Evolutionary conservation across 2,329 filamentous ascomycete species (phyloP).

Genomic region (Verticillium albo-atrum): DNA sequence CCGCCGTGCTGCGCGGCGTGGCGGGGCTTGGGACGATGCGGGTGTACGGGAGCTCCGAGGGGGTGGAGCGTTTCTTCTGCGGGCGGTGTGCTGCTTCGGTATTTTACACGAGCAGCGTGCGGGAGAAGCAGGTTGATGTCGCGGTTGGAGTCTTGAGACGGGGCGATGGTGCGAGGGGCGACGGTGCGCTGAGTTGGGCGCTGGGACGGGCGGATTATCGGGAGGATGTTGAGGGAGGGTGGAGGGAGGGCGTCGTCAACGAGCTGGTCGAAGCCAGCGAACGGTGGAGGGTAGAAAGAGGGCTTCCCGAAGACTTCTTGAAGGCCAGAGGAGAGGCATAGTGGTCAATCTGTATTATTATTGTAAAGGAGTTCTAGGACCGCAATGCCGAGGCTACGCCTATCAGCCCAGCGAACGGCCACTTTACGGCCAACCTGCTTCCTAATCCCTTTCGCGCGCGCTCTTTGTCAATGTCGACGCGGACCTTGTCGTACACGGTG

Average conservation of each 20-base stretch:
- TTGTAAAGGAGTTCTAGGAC: background rate
- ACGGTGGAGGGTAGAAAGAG: background rate
- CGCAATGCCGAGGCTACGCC: constrained; percentile 11
- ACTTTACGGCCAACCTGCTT: constrained; percentile 7
- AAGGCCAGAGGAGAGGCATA: background rate
- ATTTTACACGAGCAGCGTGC: constrained; percentile 36
- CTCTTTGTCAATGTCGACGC: constrained; percentile 26
- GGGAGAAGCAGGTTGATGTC: constrained; percentile 35
- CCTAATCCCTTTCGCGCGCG: background rate
- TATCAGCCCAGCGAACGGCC: constrained; percentile 10
- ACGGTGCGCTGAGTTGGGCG: constrained; percentile 37
- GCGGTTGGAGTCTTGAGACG: constrained; percentile 37
- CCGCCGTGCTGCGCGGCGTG: constrained; percentile 21
- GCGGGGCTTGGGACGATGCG: constrained; percentile 33
- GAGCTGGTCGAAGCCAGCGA: background rate
- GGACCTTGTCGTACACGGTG: constrained; percentile 65
- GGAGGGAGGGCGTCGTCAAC: constrained; percentile 28
- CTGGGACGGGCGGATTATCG: constrained; percentile 26
- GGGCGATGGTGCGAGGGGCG: constrained; percentile 38
- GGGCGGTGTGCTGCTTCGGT: constrained; percentile 39
- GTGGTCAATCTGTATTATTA: background rate
- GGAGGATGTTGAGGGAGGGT: constrained; percentile 31
- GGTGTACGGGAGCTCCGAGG: constrained; percentile 36
- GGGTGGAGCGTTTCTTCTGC: constrained; percentile 45
- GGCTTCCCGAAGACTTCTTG: background rate